phyloP scores from a whole-genome alignment of 1,284 basidiomycete species.

The Vanrija sp. region DNA sequence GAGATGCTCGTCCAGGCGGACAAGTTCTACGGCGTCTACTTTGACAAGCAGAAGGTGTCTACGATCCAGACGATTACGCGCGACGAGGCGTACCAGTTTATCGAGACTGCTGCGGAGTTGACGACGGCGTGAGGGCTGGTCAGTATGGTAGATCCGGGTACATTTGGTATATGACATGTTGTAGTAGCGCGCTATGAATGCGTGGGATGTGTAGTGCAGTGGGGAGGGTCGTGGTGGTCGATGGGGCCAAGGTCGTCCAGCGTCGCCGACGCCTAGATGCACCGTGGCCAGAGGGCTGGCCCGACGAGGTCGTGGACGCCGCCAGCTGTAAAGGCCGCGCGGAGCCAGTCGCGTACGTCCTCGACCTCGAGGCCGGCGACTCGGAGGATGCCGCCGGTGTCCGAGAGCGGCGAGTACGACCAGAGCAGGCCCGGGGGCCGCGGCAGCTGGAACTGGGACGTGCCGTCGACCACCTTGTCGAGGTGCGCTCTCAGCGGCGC shows the following conservation, averaged over 20 bases:
- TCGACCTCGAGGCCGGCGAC: constrained; percentile 45
- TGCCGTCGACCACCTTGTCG: constrained; percentile 16
- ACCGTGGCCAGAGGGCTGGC: constrained; percentile 45
- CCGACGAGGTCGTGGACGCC: constrained; percentile 41
- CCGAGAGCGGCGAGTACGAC: constrained; percentile 37
- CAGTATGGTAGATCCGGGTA: no score
- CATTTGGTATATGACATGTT: no score
- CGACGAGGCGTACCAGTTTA: constrained; percentile 45
- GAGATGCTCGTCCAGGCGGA: constrained; percentile 83
- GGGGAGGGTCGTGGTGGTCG: neutral
- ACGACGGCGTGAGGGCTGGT: neutral
- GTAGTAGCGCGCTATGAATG: no score
- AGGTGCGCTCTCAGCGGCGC: constrained; percentile 25
- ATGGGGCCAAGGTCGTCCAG: neutral
- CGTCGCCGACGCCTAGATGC: constrained; percentile 3
- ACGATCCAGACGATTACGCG: constrained; percentile 44
- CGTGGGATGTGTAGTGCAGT: no score
- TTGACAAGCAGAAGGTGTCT: constrained; percentile 91
- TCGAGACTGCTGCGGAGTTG: constrained; percentile 17
- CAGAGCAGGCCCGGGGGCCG: constrained; percentile 35
- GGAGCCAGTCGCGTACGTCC: constrained; percentile 40
- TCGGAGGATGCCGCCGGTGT: constrained; percentile 37
- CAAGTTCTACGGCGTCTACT: constrained; percentile 98
- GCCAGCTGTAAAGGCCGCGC: constrained; percentile 27
- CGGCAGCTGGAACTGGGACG: constrained; percentile 38